phyloP scores from a whole-genome alignment of 129 eudicot genomes.

The carrot (Daucus carota) region DH1_v3.0 NC_030387.2:1575501-1576000 shows the following conservation, averaged over 20 bases:
- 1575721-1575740: background rate
- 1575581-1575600: background rate
- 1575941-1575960: background rate
- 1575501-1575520: slow-evolving; percentile 1
- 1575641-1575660: background rate
- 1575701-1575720: background rate
- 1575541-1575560: slow-evolving; percentile 6
- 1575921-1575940: background rate
- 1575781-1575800: slow-evolving; percentile 64
- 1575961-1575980: too few species aligned
- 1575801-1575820: slow-evolving; percentile 74
- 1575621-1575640: too few species aligned
- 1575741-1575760: slow-evolving; percentile 70
- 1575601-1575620: background rate
- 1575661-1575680: background rate
- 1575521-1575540: slow-evolving; percentile 3
- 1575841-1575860: background rate
- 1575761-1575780: slow-evolving; percentile 76
- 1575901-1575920: background rate
- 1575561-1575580: background rate
- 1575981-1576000: background rate
- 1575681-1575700: background rate
- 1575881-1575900: background rate
- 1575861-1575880: background rate
- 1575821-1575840: slow-evolving; percentile 86